Conservation (phyloP, 768 basidiomycete species). For the Tulasnella sp. region DNA sequence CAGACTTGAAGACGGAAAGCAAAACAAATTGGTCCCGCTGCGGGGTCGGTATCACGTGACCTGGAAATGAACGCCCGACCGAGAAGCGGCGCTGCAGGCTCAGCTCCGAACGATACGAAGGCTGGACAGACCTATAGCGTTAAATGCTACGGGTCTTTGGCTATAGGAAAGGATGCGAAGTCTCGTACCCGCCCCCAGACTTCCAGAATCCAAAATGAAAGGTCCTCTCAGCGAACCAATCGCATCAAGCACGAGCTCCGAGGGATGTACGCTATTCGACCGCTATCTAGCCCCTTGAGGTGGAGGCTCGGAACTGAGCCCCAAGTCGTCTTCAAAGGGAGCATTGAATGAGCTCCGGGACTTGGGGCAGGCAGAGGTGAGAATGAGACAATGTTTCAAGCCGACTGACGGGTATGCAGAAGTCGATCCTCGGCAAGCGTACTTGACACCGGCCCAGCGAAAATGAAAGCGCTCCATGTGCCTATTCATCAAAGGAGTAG, state of each 20-base stretch:
- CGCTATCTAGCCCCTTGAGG: neutral
- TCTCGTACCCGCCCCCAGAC: neutral
- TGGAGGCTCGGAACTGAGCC: conserved; percentile 19
- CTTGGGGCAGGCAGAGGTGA: neutral
- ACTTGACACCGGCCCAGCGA: conserved; percentile 11
- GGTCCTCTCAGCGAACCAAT: neutral
- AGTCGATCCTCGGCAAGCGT: neutral
- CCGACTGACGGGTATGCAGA: conserved; percentile 8
- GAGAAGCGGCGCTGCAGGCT: conserved; percentile 10
- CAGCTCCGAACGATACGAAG: conserved; percentile 18
- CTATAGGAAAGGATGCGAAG: conserved; percentile 15
- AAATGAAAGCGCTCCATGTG: neutral
- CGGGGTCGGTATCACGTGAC: conserved; percentile 17
- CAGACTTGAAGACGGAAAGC: neutral
- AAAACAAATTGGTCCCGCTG: conserved; percentile 14
- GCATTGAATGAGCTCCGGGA: neutral
- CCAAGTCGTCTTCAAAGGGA: conserved; percentile 6
- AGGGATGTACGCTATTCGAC: conserved; percentile 12
- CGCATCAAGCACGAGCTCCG: neutral
- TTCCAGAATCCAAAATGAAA: neutral
- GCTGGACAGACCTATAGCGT: neutral
- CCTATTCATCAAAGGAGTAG: neutral
- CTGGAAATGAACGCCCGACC: conserved; percentile 5
- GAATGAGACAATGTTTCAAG: conserved; percentile 7
- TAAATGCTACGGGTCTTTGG: neutral